Conservation (phyloP, 208 protist species). For the Blastocrithidia nonstop region DNA sequence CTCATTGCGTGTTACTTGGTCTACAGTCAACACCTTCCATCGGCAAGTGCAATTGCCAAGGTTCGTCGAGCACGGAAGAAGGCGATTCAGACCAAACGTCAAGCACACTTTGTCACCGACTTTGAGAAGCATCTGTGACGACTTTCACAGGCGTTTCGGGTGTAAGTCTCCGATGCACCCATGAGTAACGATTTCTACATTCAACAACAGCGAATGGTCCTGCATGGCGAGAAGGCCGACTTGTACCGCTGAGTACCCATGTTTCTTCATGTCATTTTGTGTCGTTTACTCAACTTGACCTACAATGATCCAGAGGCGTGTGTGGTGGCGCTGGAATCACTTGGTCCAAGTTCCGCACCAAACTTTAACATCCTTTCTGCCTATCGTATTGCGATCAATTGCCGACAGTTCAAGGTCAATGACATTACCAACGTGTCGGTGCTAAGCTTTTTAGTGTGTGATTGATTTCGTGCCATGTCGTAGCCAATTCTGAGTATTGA, state of each 20-base stretch:
- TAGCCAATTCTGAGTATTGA: conserved; percentile 37
- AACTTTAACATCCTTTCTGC: conserved; percentile 25
- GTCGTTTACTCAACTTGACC: conserved; percentile 54
- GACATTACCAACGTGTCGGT: conserved; percentile 33
- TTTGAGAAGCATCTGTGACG: conserved; percentile 80
- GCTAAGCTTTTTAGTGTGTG: conserved; percentile 58
- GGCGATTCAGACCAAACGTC: conserved; percentile 74
- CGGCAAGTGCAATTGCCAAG: conserved; percentile 51
- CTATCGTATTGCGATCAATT: conserved; percentile 65
- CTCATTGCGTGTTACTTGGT: conserved; percentile 87
- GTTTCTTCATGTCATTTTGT: conserved; percentile 58
- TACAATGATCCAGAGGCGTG: conserved; percentile 12
- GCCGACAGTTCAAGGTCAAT: conserved; percentile 40
- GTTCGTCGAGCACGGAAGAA: conserved; percentile 52
- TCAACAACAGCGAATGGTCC: conserved; percentile 51
- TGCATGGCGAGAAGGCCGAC: conserved; percentile 73
- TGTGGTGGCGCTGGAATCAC: conserved; percentile 37
- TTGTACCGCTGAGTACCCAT: conserved; percentile 57
- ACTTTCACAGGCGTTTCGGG: conserved; percentile 60
- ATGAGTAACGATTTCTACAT: conserved; percentile 67
- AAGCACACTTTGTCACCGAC: conserved; percentile 70
- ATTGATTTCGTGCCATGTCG: conserved; percentile 66
- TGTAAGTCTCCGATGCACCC: conserved; percentile 58
- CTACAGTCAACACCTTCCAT: conserved; percentile 62
- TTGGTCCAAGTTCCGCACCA: conserved; percentile 41